Evolutionary conservation across 2,329 filamentous ascomycete genomes (phyloP).

Genomic region (Fusarium nematophilum): DNA sequence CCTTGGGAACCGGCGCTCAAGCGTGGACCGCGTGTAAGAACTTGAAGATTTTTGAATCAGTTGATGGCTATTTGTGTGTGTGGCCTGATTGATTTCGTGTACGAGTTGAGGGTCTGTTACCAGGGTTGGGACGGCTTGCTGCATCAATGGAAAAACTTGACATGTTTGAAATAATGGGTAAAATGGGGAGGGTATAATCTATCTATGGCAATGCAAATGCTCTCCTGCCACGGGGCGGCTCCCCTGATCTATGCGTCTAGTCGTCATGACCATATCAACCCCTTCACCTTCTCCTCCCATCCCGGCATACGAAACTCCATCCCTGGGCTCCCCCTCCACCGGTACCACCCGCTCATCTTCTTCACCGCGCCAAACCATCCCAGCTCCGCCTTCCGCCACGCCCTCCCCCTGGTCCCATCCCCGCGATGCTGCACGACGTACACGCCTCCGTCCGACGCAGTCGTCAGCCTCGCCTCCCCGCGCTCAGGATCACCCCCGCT

Average conservation of each 20-base stretch:
- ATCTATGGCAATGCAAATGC: background rate
- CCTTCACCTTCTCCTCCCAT: conserved; percentile 35
- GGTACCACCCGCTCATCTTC: conserved; percentile 53
- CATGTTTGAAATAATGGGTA: conserved; percentile 31
- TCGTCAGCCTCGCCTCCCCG: conserved; percentile 50
- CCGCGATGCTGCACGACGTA: conserved; percentile 47
- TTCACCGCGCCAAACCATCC: conserved; percentile 61
- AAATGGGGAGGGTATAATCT: conserved; percentile 18
- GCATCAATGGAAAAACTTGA: conserved; percentile 16
- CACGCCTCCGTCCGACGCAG: conserved; percentile 37
- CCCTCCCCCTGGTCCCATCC: conserved; percentile 46
- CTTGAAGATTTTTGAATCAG: conserved; percentile 2
- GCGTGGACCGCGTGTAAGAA: conserved; percentile 46
- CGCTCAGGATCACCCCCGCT: conserved; percentile 38
- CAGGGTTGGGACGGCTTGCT: conserved; percentile 5
- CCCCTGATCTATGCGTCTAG: conserved; percentile 3
- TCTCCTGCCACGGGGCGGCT: background rate
- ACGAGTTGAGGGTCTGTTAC: conserved; percentile 15
- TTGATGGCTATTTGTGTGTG: background rate
- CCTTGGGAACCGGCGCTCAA: conserved; percentile 44
- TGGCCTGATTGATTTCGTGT: conserved; percentile 22
- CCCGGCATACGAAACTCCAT: conserved; percentile 43
- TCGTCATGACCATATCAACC: conserved; percentile 22
- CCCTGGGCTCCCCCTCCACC: conserved; percentile 42
- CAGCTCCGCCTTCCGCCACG: conserved; percentile 56